These are phyloP conservation scores for Mycogone perniciosa DNA, from an alignment of 2,329 filamentous ascomycete genomes.

Conservation along the genomic window DNA sequence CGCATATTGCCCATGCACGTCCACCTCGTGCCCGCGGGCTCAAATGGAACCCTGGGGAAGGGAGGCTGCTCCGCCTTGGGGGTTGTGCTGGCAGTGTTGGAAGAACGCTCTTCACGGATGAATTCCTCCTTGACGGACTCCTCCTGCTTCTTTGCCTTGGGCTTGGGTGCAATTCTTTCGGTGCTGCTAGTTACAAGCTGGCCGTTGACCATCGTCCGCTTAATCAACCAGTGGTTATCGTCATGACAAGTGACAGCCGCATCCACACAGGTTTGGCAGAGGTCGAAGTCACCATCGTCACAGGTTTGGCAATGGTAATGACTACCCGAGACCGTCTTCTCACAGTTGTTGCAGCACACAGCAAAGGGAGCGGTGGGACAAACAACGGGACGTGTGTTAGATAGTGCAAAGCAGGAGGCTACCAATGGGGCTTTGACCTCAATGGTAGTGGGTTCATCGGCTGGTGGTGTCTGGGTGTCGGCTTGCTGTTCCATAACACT, in stretches of 20 bases:
- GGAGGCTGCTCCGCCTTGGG: slow-evolving; percentile 7
- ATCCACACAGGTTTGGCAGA: slow-evolving; percentile 75
- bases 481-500: slow-evolving; percentile 8
- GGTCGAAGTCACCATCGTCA: slow-evolving; percentile 88
- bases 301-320: slow-evolving; percentile 96
- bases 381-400: neutral
- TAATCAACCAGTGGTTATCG: slow-evolving; percentile 87
- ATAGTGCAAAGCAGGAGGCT: neutral
- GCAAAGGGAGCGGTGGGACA: slow-evolving; percentile 48
- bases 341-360: slow-evolving; percentile 92
- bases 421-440: neutral
- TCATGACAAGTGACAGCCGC: slow-evolving; percentile 71
- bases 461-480: slow-evolving; percentile 13
- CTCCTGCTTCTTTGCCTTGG: slow-evolving; percentile 27
- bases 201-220: slow-evolving; percentile 74
- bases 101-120: neutral
- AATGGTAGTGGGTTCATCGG: neutral
- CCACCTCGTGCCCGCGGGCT: slow-evolving; percentile 18
- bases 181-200: slow-evolving; percentile 79
- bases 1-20: slow-evolving; percentile 37
- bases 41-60: slow-evolving; percentile 17
- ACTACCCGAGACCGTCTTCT: slow-evolving; percentile 65
- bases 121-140: slow-evolving; percentile 21
- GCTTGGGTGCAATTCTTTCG: slow-evolving; percentile 66
- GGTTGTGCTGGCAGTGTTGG: slow-evolving; percentile 6